Conservation (phyloP, 208 protist genomes). For the Jaenimonas drosophilae region DNA sequence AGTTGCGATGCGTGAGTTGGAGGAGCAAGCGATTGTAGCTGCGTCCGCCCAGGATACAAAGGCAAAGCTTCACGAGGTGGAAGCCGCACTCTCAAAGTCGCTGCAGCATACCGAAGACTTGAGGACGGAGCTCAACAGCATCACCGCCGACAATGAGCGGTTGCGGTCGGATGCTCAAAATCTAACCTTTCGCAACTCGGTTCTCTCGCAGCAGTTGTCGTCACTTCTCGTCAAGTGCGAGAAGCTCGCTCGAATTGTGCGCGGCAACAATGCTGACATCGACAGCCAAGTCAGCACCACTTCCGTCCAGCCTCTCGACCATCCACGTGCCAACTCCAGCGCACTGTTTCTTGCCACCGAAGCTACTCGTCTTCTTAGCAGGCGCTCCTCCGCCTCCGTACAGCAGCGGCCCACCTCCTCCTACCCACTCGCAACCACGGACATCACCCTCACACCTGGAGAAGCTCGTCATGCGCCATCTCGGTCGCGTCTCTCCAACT, state of each 20-base stretch:
- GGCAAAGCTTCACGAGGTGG: slow-evolving; percentile 9
- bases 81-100: slow-evolving; percentile 8
- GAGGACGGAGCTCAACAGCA: slow-evolving; percentile 11
- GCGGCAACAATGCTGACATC: no score
- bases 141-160: slow-evolving; percentile 28
- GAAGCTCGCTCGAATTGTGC: slow-evolving; percentile 14
- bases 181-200: slow-evolving; percentile 51
- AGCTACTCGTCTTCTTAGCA: no score
- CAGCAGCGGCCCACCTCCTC: no score
- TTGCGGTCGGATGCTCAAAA: slow-evolving; percentile 43
- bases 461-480: no score
- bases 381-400: no score
- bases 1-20: slow-evolving; percentile 21
- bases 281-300: no score
- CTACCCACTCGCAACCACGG: no score
- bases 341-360: no score
- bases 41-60: slow-evolving; percentile 12
- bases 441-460: no score
- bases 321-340: no score
- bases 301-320: neutral
- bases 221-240: slow-evolving; percentile 55
- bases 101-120: slow-evolving; percentile 2
- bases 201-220: slow-evolving; percentile 63
- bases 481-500: no score
- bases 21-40: slow-evolving; percentile 27